phyloP scores from a whole-genome alignment of 2,329 filamentous ascomycete genomes.

The Phialophora expanda region DNA sequence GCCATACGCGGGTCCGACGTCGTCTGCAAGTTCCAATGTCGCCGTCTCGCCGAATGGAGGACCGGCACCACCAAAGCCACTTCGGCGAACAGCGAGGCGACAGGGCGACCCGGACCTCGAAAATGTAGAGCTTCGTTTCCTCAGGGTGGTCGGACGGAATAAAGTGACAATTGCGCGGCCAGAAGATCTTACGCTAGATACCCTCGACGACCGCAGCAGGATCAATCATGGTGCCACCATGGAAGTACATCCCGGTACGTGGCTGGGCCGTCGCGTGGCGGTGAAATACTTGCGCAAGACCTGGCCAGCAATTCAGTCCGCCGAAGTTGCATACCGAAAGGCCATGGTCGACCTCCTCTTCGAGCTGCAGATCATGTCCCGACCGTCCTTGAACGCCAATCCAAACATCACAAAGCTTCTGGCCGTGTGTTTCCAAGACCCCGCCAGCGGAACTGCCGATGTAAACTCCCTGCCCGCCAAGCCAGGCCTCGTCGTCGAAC shows the following conservation, averaged over 20 bases:
- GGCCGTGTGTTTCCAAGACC: no score
- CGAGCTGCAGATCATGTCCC: not conserved
- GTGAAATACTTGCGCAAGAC: not conserved
- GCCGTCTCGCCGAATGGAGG: not conserved
- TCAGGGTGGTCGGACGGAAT: not conserved
- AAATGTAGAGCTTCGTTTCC: not conserved
- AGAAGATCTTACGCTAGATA: not conserved
- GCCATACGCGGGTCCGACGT: no score
- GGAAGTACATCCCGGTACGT: not conserved
- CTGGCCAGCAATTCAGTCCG: not conserved
- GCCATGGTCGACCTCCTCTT: not conserved
- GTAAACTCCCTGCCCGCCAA: no score
- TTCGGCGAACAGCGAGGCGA: not conserved
- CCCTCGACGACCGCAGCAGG: not conserved
- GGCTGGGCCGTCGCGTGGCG: not conserved
- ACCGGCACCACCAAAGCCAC: not conserved
- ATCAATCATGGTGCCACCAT: not conserved
- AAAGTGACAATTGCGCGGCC: not conserved
- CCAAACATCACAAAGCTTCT: no score
- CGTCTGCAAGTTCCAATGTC: no score
- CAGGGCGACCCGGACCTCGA: not conserved
- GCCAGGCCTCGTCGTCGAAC: no score
- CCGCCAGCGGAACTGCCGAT: no score
- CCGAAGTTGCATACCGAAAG: not conserved
- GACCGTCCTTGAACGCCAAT: no score